Base-by-base conservation (phyloP, 805 yeast genomes). In the Saturnispora mendoncae region DNA sequence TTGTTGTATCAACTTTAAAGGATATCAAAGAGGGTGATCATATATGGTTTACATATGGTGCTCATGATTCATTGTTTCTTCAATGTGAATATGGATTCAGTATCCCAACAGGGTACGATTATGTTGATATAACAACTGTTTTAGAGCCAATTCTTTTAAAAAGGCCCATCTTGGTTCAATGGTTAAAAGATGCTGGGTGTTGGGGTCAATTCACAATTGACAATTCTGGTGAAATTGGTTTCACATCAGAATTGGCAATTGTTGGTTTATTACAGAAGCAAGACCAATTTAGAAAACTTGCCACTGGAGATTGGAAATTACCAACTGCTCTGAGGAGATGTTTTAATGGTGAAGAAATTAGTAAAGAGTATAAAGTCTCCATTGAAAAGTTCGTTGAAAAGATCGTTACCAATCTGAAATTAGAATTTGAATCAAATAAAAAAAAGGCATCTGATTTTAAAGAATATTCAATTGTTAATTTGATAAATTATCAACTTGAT, bases 1-100 rank as follows among this genome's bases (percentile, higher is more conserved):
- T 81, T 60, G 65, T 66, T 21, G 84, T 81, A 2, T 50, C 51
- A n/a, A 56, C 71, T 0, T 46, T 52, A 50, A 37, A 18, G 9
- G 21, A 56, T 39, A 68, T 65, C 49, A 44, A 55, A 6, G 5
- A 51, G 38, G 56, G 52, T 4, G 78, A 78, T 13, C 94, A 88
- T 55, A 50, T 90, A 2, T 75, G 66, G 50, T 69, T 90, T 49
- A 74, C 80, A 39, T 90, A 90, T 56, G 97, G 97, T 1, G 78
- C 95, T 1, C 97, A 90, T 58, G 76, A 83, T 8, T 87, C 90
- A 56, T 86, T 78, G 38, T 84, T 84, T 49, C 61, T 90, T 26
- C 63, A 86, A 8, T 77, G 83, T 52, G 97, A 90, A 58, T 90
- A 90, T 55, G 97, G 97, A 1, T 90, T 90, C 64, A 67, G 69